Conservation (phyloP, 2,329 filamentous ascomycete genomes). For the Capronia americana region DNA sequence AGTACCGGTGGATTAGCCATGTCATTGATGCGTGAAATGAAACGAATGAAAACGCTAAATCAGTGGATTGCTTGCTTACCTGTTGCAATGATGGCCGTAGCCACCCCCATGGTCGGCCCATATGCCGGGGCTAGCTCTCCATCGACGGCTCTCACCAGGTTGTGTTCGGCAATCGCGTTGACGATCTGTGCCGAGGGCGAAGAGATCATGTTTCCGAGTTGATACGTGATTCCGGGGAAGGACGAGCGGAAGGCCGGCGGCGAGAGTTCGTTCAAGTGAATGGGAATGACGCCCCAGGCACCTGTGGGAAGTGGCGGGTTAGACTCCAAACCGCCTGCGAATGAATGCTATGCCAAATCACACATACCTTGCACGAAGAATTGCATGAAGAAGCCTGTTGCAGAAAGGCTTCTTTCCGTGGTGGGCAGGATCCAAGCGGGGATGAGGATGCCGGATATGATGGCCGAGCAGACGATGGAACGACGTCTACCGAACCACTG, state of each 20-base stretch:
- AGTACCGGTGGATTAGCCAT: neutral
- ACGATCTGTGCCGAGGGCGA: constrained; percentile 76
- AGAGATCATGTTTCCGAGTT: constrained; percentile 77
- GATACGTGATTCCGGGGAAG: constrained; percentile 75
- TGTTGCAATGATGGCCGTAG: constrained; percentile 75
- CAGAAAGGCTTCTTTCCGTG: constrained; percentile 42
- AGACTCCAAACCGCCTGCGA: neutral
- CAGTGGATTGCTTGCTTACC: neutral
- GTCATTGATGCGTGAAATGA: neutral
- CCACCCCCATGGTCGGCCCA: constrained; percentile 76
- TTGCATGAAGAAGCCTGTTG: constrained; percentile 55
- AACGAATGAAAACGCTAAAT: neutral
- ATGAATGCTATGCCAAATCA: neutral
- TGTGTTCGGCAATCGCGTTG: constrained; percentile 72
- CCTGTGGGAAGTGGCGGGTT: constrained; percentile 56
- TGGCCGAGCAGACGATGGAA: constrained; percentile 61
- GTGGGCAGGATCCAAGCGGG: constrained; percentile 73
- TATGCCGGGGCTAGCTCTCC: constrained; percentile 71
- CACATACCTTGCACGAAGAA: constrained; percentile 43
- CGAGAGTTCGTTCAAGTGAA: constrained; percentile 78
- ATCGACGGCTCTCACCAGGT: constrained; percentile 59
- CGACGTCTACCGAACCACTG: constrained; percentile 75
- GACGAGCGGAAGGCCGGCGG: constrained; percentile 76
- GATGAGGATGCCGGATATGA: constrained; percentile 72
- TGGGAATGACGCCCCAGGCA: constrained; percentile 72